Percentiles rank a stretch among this genome's conserved stretches.
phyloP scores from a whole-genome alignment of 371 early-diverging fungal genomes.

The Apophysomyces ossiformis region DNA sequence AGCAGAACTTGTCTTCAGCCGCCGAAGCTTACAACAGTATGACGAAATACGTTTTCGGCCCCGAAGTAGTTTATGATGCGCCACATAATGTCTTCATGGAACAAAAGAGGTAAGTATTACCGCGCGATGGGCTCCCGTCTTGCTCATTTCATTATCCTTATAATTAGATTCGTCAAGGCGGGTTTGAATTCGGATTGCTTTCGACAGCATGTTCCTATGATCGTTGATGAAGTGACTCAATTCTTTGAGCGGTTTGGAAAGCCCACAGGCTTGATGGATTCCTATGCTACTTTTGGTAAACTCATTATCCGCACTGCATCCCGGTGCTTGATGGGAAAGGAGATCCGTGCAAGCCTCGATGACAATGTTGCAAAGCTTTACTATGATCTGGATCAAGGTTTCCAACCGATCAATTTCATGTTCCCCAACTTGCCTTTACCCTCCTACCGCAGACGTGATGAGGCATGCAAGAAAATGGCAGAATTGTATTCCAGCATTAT shows the following conservation, averaged over 20 bases:
- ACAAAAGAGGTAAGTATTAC: constrained; percentile 78
- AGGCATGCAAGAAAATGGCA: constrained; percentile 84
- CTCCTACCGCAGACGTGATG: constrained; percentile 77
- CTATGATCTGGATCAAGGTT: constrained; percentile 94
- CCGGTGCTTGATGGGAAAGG: constrained; percentile 92
- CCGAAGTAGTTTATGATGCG: constrained; percentile 96
- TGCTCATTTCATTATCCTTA: background rate
- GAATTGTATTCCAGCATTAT: constrained; percentile 83
- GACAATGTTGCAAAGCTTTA: constrained; percentile 80
- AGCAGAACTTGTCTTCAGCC: constrained; percentile 86
- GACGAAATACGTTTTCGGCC: constrained; percentile 96
- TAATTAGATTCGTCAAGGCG: constrained; percentile 85
- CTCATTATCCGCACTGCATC: constrained; percentile 96
- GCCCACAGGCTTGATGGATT: constrained; percentile 56
- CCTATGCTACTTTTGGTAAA: constrained; percentile 81
- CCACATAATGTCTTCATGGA: constrained; percentile 94
- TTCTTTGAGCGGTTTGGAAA: constrained; percentile 65
- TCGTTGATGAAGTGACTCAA: constrained; percentile 79
- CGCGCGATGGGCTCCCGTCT: background rate
- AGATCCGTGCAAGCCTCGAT: constrained; percentile 86
- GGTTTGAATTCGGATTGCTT: constrained; percentile 88
- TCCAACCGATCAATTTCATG: constrained; percentile 93
- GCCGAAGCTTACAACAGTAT: constrained; percentile 94
- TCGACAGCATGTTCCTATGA: constrained; percentile 86
- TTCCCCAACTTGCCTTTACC: constrained; percentile 54